Evolutionary conservation across 306 rosid species (phyloP), one percentile per base, ranked within the genome.

Genomic region (Corylus avellana): DNA sequence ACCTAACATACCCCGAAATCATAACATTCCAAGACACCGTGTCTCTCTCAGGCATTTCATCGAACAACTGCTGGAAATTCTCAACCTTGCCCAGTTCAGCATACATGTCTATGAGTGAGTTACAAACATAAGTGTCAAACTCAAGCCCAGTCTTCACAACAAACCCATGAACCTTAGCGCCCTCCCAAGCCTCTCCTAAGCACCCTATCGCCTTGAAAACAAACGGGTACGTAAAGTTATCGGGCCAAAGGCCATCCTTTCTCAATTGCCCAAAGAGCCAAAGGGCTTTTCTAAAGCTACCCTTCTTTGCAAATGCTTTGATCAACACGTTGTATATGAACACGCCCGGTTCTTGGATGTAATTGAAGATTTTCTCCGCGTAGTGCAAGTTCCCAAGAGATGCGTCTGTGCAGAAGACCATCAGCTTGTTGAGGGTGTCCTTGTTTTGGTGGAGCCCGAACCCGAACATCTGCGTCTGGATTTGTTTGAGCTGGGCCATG

Each of bases 201-300:
- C 77, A 79, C 68, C 84, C 90, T 62, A 84, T 68, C 12, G 86
- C 84, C 76, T 84, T 84, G 51, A 73, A 57, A 18, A 81, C 86
- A 81, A 81, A 84, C 8, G 90, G 90, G 74, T 81, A 81, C 3
- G 88, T 87, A 59, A 81, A 84, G 70, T 73, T 84, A 84, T 87
- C 82, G 0, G 90, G 88, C 78, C 80, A 79, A 35, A 87, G 22
- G 2, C 76, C 84, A 2, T 73, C 81, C 13, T 72, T 75, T 77
- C 81, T 81, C 79, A 87, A 53, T 42, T 37, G 80, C 29, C 67
- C 18, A 64, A 76, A 87, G 9, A 87, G 62, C 56, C 35, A 39
- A 77, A 84, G 8, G 42, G 75, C 74, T 54, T 63, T 76, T 77
- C 70, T 79, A 49, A 84, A 84, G 20, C 75, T 73, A 56, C 80